Percentiles rank a stretch among this genome's conserved stretches.
Conservation (phyloP, 352 stramenopile species). For the Globisporangium emineosum region DNA sequence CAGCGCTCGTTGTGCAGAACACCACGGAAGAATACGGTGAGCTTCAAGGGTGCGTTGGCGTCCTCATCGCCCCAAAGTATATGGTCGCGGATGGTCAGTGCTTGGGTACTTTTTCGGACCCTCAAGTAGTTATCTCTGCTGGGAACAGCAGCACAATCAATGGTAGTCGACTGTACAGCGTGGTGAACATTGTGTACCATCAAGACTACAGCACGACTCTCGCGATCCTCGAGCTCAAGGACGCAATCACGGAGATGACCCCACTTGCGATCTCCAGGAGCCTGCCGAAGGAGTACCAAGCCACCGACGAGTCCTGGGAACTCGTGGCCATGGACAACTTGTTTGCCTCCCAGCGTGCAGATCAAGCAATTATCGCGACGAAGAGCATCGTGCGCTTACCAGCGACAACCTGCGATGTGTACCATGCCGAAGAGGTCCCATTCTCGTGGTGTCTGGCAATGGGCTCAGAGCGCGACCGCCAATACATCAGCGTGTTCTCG, state of each 20-base stretch:
- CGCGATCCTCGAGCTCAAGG: constrained; percentile 4
- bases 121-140: not conserved
- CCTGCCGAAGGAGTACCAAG: constrained; percentile 4
- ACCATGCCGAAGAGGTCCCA: not conserved
- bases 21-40: constrained; percentile 5
- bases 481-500: constrained; percentile 5
- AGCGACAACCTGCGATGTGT: constrained; percentile 3
- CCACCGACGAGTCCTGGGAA: constrained; percentile 9
- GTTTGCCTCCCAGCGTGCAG: constrained; percentile 5
- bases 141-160: not conserved
- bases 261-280: constrained; percentile 8
- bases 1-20: constrained; percentile 13
- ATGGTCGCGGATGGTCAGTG: constrained; percentile 6
- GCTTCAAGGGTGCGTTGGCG: constrained; percentile 8
- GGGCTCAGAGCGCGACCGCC: constrained; percentile 10
- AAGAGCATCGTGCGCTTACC: constrained; percentile 10
- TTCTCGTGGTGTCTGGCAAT: constrained; percentile 2
- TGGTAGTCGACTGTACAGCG: not conserved
- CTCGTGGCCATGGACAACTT: constrained; percentile 15
- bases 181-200: constrained; percentile 3
- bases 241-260: constrained; percentile 6
- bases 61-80: constrained; percentile 13
- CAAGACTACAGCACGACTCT: constrained; percentile 4
- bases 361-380: not conserved
- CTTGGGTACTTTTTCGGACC: not conserved